phyloP scores from a whole-genome alignment of 805 yeast genomes.

The Saccharomycopsis amapae region DNA sequence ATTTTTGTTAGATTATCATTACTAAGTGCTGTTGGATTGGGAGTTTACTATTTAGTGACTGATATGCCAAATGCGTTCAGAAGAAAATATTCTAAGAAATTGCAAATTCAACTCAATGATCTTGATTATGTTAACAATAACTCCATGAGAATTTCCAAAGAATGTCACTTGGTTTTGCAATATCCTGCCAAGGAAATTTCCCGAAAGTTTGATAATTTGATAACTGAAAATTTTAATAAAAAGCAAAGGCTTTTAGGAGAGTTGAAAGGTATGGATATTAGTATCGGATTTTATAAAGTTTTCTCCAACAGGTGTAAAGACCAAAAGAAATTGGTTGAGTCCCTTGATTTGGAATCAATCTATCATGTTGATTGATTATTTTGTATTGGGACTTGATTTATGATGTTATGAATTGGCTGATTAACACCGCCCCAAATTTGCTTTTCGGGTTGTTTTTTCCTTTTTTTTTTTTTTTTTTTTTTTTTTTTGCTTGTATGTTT shows the following conservation, averaged over 20 bases:
- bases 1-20: slow-evolving; percentile 29
- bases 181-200: slow-evolving; percentile 80
- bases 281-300: slow-evolving; percentile 47
- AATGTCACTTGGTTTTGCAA: slow-evolving; percentile 72
- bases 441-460: not conserved
- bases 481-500: not conserved
- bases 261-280: slow-evolving; percentile 48
- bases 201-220: slow-evolving; percentile 53
- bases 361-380: slow-evolving; percentile 1
- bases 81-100: slow-evolving; percentile 67
- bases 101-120: slow-evolving; percentile 52
- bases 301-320: slow-evolving; percentile 38
- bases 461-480: no score
- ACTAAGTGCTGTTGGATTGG: slow-evolving; percentile 43
- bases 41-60: slow-evolving; percentile 54
- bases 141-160: slow-evolving; percentile 71
- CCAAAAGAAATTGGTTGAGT: slow-evolving; percentile 36
- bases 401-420: not conserved
- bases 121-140: slow-evolving; percentile 75
- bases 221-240: slow-evolving; percentile 53
- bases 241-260: slow-evolving; percentile 48
- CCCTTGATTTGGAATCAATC: slow-evolving; percentile 21
- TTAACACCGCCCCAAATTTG: not conserved
- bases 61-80: slow-evolving; percentile 91
- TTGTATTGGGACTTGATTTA: not conserved